Base-by-base conservation (phyloP, 2,329 filamentous ascomycete species). In the Xylariomycetidae sp. region DNA sequence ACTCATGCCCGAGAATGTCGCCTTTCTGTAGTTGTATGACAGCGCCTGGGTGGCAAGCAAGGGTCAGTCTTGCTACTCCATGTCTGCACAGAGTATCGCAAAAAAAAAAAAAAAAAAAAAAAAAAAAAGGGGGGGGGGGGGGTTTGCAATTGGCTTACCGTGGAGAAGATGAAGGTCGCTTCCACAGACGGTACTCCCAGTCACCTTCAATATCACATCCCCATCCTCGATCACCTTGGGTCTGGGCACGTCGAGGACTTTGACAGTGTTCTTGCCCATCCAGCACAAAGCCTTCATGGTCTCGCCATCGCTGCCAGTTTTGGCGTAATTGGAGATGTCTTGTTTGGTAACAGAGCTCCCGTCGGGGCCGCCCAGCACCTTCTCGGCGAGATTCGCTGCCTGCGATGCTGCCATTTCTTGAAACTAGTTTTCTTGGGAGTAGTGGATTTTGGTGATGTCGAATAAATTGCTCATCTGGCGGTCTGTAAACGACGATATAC, bases 131-230 rank as follows among this genome's bases (percentile, higher is more conserved):
- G 10, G 8, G 16, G 20, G 22, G 20, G 20, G n/a, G 20, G 20
- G 20, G 13, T 15, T 30, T 12, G 34, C 33, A 17, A 18, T 16
- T 3, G 14, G 30, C 55, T 14, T 26, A 54, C 69, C 70, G 39
- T 78, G 72, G 3, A 73, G 61, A n/a, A 78, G 57, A 37, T 79
- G 75, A 5, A 80, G 57, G 44, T 79, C 75, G 27, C 69, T 75
- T 15, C 74, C 74, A 47, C 74, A 80, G 19, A 79, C 64, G 2
- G 74, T 76, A 40, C 57, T 71, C n/a, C 72, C 72, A 0, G 73
- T 94, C 20, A 94, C 75, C 53, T 82, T 88, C 46, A 92, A 66
- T 39, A 94, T 88, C 9, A 89, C 85, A 53, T 94, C 88, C 32
- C 67, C 65, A 27, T 78, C 72, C 56, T 92, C 85, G 16, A 90